Evolutionary conservation across 768 basidiomycete species (phyloP), one percentile per base, ranked within the genome.

Genomic region (Lactarius trivialis): DNA sequence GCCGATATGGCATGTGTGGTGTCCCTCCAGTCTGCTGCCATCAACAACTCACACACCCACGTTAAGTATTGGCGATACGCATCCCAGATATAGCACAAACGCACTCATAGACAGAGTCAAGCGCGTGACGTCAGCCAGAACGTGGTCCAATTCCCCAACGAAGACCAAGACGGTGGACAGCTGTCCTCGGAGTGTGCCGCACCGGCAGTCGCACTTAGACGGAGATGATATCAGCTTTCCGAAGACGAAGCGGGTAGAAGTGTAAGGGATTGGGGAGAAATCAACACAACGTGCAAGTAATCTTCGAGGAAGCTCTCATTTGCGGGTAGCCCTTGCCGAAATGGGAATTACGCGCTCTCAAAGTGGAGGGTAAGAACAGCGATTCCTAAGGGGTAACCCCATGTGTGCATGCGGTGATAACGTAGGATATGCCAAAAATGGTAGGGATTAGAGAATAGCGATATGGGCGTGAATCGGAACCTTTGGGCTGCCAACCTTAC

Each of bases 111-210:
- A 21, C n/a, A 28, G 17, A 58, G 28, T 32, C 14, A 8, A 43
- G 28, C 19, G 55, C 11, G 39, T 64, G 63, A 64, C 63, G 63
- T 64, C 63, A 64, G 63, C 30, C 12, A 55, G 63, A 64, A 64
- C 63, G 63, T 59, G 63, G 54, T 43, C 58, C 48, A 56, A 26
- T 55, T 56, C 37, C 14, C 24, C 41, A 26, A 63, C 43, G 56
- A 41, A 30, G 53, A 59, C 17, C 50, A 32, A 48, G 19, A 51
- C 32, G 50, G 55, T 36, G 36, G 53, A 21, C 9, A 49, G 21
- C 30, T 33, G 8, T n/a, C 19, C n/a, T 50, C 58, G 63, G 58
- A 21, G 37, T 56, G 30, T 41, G 58, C 63, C 63, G 63, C 32
- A 28, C 9, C 54, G 55, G 58, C 39, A 34, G 58, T 55, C 54